A percentile compares a stretch with the other conserved stretches of the same genome.
Evolutionary conservation across 2,329 filamentous ascomycete species (phyloP).

Genomic region (Fusarium sublunatum): DNA sequence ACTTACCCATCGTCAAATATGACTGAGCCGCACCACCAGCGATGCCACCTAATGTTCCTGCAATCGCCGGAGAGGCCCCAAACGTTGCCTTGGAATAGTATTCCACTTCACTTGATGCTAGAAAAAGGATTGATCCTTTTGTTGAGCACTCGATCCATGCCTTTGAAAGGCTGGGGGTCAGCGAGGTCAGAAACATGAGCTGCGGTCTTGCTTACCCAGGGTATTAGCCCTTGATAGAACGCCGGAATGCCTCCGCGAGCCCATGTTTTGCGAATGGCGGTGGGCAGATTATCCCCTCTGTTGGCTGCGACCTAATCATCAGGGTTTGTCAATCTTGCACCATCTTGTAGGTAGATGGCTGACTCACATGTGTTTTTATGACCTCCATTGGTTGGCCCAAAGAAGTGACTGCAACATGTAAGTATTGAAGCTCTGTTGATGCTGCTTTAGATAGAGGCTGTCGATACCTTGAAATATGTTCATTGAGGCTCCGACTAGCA

Average conservation of each 20-base stretch:
- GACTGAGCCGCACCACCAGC: slow-evolving; percentile 1
- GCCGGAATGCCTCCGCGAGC: not conserved
- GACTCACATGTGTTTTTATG: not conserved
- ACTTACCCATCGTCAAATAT: not conserved
- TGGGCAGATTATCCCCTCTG: not conserved
- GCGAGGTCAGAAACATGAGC: not conserved
- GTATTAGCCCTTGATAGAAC: slow-evolving; percentile 2
- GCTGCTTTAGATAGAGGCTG: too few species aligned
- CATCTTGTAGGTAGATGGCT: not conserved
- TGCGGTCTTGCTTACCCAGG: not conserved
- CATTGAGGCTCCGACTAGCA: not conserved
- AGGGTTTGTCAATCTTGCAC: not conserved
- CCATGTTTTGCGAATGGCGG: not conserved
- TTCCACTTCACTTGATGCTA: not conserved
- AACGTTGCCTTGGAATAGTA: not conserved
- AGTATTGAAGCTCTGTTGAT: not conserved
- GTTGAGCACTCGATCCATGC: slow-evolving; percentile 1
- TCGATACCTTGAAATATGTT: not conserved
- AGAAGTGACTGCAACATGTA: not conserved
- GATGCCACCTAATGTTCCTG: not conserved
- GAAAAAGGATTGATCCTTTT: not conserved
- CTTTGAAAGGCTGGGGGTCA: not conserved
- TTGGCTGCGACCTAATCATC: not conserved
- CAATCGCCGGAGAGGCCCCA: not conserved
- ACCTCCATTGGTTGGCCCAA: slow-evolving; percentile 1